Percentiles rank a stretch among this genome's conserved stretches.
These are phyloP conservation scores for Boletus pseudopeckii DNA, from an alignment of 768 basidiomycete genomes.

Conservation along the genomic window DNA sequence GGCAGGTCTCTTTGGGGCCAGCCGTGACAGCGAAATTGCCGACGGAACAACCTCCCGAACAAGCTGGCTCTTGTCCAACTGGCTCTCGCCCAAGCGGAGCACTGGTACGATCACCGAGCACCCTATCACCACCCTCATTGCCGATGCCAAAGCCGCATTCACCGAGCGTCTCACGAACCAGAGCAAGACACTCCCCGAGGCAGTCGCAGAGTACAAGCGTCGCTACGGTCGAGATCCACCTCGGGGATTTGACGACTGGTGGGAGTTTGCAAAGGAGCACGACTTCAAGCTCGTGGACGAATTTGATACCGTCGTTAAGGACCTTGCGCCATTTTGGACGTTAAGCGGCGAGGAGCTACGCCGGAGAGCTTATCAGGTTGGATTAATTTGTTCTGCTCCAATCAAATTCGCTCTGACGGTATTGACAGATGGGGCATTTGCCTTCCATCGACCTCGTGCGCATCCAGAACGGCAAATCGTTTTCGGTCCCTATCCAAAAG, in stretches of 20 bases:
- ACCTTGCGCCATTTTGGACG: slow-evolving; percentile 83
- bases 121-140: slow-evolving; percentile 84
- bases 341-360: slow-evolving; percentile 71
- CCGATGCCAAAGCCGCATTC: slow-evolving; percentile 73
- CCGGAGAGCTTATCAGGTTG: slow-evolving; percentile 55
- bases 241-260: slow-evolving; percentile 90
- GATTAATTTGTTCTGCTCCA: not conserved
- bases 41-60: not conserved
- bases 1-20: slow-evolving; percentile 45
- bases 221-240: slow-evolving; percentile 82
- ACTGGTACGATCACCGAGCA: slow-evolving; percentile 39
- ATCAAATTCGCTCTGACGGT: not conserved
- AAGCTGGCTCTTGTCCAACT: slow-evolving; percentile 14
- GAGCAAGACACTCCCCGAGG: slow-evolving; percentile 73
- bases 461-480: slow-evolving; percentile 60
- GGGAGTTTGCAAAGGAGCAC: slow-evolving; percentile 69
- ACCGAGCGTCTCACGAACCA: slow-evolving; percentile 64
- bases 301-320: slow-evolving; percentile 74
- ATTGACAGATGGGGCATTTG: slow-evolving; percentile 62
- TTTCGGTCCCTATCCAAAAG: slow-evolving; percentile 55
- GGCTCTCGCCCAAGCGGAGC: slow-evolving; percentile 18
- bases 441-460: slow-evolving; percentile 88
- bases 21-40: slow-evolving; percentile 15
- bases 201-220: slow-evolving; percentile 76
- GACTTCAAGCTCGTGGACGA: slow-evolving; percentile 84